Base-by-base conservation (phyloP, 2,329 filamentous ascomycete species). In the Pseudogymnoascus sp. region DNA sequence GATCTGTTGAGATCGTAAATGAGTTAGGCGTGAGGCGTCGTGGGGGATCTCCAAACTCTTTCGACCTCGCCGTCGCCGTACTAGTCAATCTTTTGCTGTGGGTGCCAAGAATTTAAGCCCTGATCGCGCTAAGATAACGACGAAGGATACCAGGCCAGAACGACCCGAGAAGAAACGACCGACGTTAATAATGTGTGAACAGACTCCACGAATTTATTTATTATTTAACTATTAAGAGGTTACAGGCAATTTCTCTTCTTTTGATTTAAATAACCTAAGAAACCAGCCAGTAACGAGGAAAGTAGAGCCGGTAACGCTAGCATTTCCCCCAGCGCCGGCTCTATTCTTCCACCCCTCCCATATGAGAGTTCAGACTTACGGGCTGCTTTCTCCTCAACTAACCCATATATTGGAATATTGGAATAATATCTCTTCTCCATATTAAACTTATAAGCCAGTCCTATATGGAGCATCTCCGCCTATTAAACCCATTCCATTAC, bases 101-200 rank as follows among this genome's bases (percentile, higher is more conserved):
- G 75, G 50, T 59, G 61, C 61, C 61, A 63, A 64, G 61, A 62
- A 38, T 62, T 62, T 41, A 59, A 43, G 61, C 61, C 61, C 60
- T 60, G 61, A 63, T 43, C 78, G 79, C 79, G 78, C 79, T 81
- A 81, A 80, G 80, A 81, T 81, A 81, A 79, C 72, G 64, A 66
- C 40, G 62, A 46, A 59, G 62, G 63, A 66, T 66, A 65, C 37
- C 33, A 60, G 28, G 19, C 33, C 59, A 60, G 38, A 40, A 60
- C 50, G 50, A 56, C 50, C 50, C 50, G 50, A 56, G 28, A 56
- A 56, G 50, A 22, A 56, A 56, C 50, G 50, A 56, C 50, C 2
- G 28, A 35, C 50, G 28, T 19, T 33, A 22, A 56, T 33, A 56
- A 14, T 19, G 4, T 22, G 16, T 11, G 50, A 33, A 22, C 22